Evolutionary conservation across 2,329 filamentous ascomycete species (phyloP).

Genomic region (Calonectria multiphialidica): DNA sequence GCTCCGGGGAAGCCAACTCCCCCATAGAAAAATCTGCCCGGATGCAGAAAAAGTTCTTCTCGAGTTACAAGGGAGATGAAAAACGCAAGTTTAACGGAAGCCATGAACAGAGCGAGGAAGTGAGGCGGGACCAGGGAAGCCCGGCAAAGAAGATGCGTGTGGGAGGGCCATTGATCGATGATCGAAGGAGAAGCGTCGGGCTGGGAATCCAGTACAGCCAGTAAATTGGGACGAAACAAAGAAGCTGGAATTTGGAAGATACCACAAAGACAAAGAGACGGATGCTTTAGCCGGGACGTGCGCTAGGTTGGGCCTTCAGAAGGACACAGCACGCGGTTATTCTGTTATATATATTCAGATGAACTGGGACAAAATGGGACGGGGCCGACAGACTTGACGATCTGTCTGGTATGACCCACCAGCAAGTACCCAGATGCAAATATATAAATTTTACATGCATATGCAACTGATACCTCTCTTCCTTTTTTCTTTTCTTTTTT

Average conservation of each 20-base stretch:
- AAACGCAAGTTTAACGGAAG: slow-evolving; percentile 64
- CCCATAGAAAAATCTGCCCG: slow-evolving; percentile 58
- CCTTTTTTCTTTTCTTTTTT: too few relatives aligned
- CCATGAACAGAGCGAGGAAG: slow-evolving; percentile 44
- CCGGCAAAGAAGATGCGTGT: slow-evolving; percentile 65
- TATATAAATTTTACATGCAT: background rate
- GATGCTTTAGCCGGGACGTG: background rate
- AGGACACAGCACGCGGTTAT: slow-evolving; percentile 6
- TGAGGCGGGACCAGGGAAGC: slow-evolving; percentile 54
- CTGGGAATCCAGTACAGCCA: slow-evolving; percentile 65
- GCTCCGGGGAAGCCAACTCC: slow-evolving; percentile 57
- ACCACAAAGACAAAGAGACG: slow-evolving; percentile 1
- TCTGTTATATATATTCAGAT: background rate
- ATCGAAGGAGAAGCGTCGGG: slow-evolving; percentile 55
- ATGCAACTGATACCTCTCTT: background rate
- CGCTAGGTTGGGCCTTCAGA: background rate
- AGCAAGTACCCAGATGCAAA: background rate
- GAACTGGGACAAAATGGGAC: background rate
- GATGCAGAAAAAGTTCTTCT: slow-evolving; percentile 65
- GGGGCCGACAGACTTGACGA: background rate
- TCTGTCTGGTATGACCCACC: background rate
- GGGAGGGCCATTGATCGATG: slow-evolving; percentile 53
- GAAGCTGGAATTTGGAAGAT: background rate
- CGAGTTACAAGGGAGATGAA: slow-evolving; percentile 59
- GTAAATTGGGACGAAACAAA: slow-evolving; percentile 19